phyloP scores from a whole-genome alignment of 148 eudicot genomes.

The Vaccinium corymbosum region DNA sequence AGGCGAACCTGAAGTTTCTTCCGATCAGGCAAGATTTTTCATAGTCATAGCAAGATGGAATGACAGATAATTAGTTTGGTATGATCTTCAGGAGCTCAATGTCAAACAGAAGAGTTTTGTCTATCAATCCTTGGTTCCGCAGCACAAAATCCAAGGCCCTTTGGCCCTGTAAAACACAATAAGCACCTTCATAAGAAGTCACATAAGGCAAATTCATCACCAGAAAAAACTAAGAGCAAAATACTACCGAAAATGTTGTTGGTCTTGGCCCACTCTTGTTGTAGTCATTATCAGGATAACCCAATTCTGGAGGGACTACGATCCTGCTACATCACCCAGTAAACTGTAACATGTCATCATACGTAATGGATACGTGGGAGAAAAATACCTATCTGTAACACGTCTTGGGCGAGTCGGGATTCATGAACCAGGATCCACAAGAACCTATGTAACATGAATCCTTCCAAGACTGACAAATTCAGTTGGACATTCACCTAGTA shows the following conservation, averaged over 20 bases:
- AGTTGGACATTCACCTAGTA: not conserved
- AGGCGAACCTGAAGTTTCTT: conserved; percentile 1
- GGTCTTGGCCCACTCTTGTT: conserved; percentile 89
- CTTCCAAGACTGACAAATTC: not conserved
- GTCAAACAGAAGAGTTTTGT: conserved; percentile 92
- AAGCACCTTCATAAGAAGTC: conserved; percentile 11
- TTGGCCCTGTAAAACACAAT: conserved; percentile 61
- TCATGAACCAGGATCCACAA: not conserved
- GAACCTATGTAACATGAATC: not conserved
- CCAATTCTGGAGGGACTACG: conserved; percentile 91
- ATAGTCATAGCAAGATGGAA: not conserved
- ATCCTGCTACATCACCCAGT: conserved; percentile 51
- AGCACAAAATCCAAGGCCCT: conserved; percentile 91
- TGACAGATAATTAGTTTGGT: conserved; percentile 35
- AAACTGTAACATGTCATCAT: not conserved
- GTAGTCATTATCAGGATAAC: conserved; percentile 83
- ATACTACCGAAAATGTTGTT: conserved; percentile 83
- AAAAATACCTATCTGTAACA: not conserved
- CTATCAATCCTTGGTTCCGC: conserved; percentile 89
- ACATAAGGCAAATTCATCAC: not conserved
- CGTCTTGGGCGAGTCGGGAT: too few relatives aligned
- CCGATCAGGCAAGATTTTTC: not conserved
- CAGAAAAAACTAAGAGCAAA: not conserved
- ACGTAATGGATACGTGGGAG: not conserved
- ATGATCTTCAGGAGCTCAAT: conserved; percentile 91